These are phyloP conservation scores for Aspergillus vadensis DNA, from an alignment of 2,329 filamentous ascomycete species.

Conservation along the genomic window DNA sequence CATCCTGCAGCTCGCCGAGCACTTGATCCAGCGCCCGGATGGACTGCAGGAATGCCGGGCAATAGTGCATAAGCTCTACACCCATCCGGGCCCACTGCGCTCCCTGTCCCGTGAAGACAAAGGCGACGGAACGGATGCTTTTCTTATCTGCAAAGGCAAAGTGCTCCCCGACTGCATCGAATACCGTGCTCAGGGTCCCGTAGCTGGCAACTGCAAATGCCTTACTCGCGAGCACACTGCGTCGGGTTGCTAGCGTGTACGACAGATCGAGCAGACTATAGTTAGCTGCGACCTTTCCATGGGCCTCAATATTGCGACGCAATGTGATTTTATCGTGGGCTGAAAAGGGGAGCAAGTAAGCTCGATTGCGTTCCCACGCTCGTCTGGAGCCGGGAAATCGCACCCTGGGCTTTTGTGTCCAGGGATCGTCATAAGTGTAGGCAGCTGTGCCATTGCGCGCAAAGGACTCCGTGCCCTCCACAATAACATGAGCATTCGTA, in stretches of 20 bases:
- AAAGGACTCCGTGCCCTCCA: constrained; percentile 5
- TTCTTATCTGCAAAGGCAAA: not conserved
- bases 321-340: not conserved
- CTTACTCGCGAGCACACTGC: not conserved
- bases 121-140: too few relatives aligned
- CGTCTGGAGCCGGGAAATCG: too few relatives aligned
- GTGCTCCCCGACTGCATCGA: not conserved
- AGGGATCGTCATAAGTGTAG: not conserved
- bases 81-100: constrained; percentile 13
- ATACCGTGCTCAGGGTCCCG: too few relatives aligned
- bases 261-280: constrained; percentile 9
- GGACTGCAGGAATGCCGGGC: not conserved
- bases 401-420: not conserved
- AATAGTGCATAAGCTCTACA: not conserved
- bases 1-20: not conserved
- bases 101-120: constrained; percentile 13
- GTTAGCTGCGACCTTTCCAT: not conserved
- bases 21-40: constrained; percentile 14
- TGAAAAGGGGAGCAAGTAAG: too few relatives aligned
- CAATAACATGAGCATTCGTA: constrained; percentile 15
- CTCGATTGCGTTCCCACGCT: too few relatives aligned
- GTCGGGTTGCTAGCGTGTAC: not conserved
- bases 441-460: constrained; percentile 8
- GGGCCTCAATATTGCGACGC: not conserved
- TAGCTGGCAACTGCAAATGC: not conserved